Conservation (phyloP, 2,329 filamentous ascomycete genomes). For the Fusarium udum region DNA sequence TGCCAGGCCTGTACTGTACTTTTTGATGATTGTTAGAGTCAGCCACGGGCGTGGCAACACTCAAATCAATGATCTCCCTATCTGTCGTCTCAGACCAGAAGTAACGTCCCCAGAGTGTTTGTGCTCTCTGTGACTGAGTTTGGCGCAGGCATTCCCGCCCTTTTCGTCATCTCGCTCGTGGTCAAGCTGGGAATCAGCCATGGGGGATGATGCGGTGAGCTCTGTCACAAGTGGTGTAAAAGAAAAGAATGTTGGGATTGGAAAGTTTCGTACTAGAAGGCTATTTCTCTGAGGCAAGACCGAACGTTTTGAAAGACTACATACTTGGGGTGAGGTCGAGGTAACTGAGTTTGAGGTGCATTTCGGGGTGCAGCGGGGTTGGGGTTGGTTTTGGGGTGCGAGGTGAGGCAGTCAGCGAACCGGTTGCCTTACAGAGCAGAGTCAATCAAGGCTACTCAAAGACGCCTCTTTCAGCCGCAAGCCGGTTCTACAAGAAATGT, state of each 20-base stretch:
- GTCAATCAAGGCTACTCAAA: neutral
- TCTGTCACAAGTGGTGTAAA: neutral
- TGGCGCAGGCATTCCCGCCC: neutral
- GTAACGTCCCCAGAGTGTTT: accelerated
- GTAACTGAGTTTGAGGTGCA: neutral
- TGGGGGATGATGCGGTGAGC: neutral
- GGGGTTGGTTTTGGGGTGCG: neutral
- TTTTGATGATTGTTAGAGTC: neutral
- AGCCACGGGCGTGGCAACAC: neutral
- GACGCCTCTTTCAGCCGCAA: neutral
- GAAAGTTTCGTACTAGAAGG: accelerated
- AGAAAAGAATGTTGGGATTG: accelerated
- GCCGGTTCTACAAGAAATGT: neutral
- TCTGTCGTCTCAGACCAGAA: neutral
- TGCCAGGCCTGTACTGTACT: neutral
- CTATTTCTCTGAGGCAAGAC: accelerated
- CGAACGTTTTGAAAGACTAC: neutral
- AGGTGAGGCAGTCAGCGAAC: neutral
- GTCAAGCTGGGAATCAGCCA: neutral
- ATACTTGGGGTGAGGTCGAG: neutral
- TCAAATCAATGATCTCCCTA: accelerated
- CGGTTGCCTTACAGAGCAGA: neutral
- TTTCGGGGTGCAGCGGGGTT: neutral
- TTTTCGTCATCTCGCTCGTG: neutral
- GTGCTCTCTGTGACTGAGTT: neutral